A percentile compares a stretch with the other conserved stretches of the same genome.
Conservation (phyloP, 768 basidiomycete genomes). For the Leccinellum rugosiceps region DNA sequence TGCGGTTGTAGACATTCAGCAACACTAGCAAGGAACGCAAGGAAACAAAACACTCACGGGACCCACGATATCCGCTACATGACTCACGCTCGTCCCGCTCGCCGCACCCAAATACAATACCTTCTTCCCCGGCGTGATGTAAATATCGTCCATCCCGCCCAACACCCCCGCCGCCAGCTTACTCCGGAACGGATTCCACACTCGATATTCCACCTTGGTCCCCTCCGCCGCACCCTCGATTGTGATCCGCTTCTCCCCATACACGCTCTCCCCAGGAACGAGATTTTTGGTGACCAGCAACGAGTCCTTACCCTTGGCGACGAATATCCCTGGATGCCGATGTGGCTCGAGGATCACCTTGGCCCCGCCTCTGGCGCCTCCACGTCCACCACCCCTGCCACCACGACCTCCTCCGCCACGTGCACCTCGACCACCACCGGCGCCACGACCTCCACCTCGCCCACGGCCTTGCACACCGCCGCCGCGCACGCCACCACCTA, state of each 20-base stretch:
- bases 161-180: constrained; percentile 97
- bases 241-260: constrained; percentile 96
- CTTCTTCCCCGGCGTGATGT: constrained; percentile 90
- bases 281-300: constrained; percentile 97
- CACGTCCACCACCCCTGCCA: constrained; percentile 60
- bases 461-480: constrained; percentile 29
- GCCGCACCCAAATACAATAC: constrained; percentile 98
- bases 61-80: constrained; percentile 98
- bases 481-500: constrained; percentile 16
- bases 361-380: constrained; percentile 77
- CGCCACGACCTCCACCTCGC: constrained; percentile 36
- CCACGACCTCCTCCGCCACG: constrained; percentile 42
- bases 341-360: constrained; percentile 95
- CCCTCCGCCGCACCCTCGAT: constrained; percentile 73
- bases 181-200: constrained; percentile 99
- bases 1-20: constrained; percentile 29
- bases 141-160: constrained; percentile 92
- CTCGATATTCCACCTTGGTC: constrained; percentile 93
- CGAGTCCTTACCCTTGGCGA: constrained; percentile 96
- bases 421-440: constrained; percentile 47
- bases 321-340: constrained; percentile 90
- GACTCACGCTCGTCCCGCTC: constrained; percentile 95
- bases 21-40: neutral
- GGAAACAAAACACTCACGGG: constrained; percentile 54
- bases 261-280: constrained; percentile 95